These are phyloP conservation scores for Coemansia sp. DNA, from an alignment of 192 early-diverging fungal genomes.

Conservation along the genomic window DNA sequence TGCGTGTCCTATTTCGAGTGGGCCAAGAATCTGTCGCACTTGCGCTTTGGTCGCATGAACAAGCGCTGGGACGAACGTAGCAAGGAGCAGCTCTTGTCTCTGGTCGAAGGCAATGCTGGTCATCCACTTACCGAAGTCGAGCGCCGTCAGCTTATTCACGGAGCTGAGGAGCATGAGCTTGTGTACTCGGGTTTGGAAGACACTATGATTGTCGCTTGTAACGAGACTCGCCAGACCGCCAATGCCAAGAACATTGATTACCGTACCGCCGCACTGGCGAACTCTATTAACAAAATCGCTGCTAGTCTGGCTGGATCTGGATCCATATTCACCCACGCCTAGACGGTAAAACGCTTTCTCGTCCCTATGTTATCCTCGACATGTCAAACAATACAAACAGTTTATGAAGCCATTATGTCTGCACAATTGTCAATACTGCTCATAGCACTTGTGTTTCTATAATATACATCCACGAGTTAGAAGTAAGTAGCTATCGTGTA, in stretches of 20 bases:
- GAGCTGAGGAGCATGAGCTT: slow-evolving; percentile 81
- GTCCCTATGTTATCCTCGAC: neutral
- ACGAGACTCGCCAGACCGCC: slow-evolving; percentile 72
- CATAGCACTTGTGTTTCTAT: no score
- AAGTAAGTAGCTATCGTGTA: no score
- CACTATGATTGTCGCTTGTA: slow-evolving; percentile 81
- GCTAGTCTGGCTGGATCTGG: slow-evolving; percentile 72
- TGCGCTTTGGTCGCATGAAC: slow-evolving; percentile 85
- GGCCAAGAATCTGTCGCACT: slow-evolving; percentile 83
- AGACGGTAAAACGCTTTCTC: neutral
- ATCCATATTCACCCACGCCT: slow-evolving; percentile 66
- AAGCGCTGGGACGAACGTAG: slow-evolving; percentile 80
- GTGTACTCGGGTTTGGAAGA: slow-evolving; percentile 85
- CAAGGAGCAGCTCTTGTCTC: slow-evolving; percentile 64
- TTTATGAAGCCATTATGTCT: no score
- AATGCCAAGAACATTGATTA: slow-evolving; percentile 66
- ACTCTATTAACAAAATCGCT: slow-evolving; percentile 83
- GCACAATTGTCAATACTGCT: no score
- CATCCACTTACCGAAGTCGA: slow-evolving; percentile 71
- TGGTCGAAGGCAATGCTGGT: slow-evolving; percentile 78
- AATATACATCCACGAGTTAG: no score
- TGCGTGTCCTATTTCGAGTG: slow-evolving; percentile 83
- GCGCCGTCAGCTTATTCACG: slow-evolving; percentile 73
- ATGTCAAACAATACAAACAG: neutral
- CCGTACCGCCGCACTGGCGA: slow-evolving; percentile 74